Base-by-base conservation (phyloP, 2,329 filamentous ascomycete genomes). In the Plectosphaerella sp. region DNA sequence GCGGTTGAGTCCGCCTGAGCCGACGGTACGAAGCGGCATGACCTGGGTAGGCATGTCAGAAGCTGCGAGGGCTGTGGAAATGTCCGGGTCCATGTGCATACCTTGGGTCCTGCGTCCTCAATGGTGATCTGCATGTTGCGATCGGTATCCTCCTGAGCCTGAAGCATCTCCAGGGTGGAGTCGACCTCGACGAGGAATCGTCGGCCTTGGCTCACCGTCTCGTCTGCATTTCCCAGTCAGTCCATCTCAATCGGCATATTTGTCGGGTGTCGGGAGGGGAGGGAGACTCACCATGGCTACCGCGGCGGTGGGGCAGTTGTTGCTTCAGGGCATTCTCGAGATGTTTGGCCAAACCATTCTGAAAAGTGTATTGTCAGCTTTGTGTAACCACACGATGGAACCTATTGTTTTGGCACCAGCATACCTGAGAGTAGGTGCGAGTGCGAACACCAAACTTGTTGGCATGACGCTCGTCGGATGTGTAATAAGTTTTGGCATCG, bases 41-140 rank as follows among this genome's bases (percentile, higher is more conserved):
- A 91, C 87, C 87, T 89, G 59, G 48, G n/a, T n/a, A 45, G 37
- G 28, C 12, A 52, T 35, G 54, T 60, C 22, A 56, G 49, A 12
- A n/a, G 22, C 54, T 36, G 47, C 4, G 16, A 45, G 24, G 16
- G 15, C 24, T 39, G n/a, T 14, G 35, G 18, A n/a, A 12, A 11
- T 4, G 7, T 20, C 16, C 7, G 3, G 41, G 18, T 43, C 28
- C 11, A 12, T n/a, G 24, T 47, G 22, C 64, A 57, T 68, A 88
- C 89, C 80, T 97, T 99, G 48, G 94, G 93, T 0, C 94, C 94
- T 58, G 83, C 82, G 72, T 99, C 94, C 65, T 97, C 94, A 62
- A 97, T 96, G 28, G 94, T 99, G 68, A 99, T 99, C 70, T 97
- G 92, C 78, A 91, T 89, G 70, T 99, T 97, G 52, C 83, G 78